Percentiles rank a stretch among this genome's conserved stretches.
Conservation (phyloP, 139 green algal genomes). For the Volvox africanus region DNA sequence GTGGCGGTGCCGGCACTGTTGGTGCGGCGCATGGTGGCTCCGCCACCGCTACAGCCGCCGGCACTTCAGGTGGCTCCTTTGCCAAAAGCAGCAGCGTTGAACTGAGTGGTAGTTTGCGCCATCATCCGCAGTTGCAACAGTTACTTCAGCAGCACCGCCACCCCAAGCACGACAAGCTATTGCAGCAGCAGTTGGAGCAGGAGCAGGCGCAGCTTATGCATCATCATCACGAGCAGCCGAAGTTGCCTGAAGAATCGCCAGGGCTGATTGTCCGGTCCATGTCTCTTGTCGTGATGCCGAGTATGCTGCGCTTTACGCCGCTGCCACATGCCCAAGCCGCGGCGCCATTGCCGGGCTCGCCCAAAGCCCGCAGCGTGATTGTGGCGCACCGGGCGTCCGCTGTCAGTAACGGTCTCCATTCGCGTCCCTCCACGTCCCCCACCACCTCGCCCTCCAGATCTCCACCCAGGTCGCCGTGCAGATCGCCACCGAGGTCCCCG, state of each 20-base stretch:
- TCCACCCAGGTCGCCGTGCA: not conserved
- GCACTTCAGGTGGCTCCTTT: not conserved
- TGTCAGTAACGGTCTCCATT: not conserved
- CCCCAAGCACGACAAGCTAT: not conserved
- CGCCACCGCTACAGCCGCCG: not conserved
- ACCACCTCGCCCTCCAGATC: not conserved
- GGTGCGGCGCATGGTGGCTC: not conserved
- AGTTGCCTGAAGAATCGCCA: not conserved
- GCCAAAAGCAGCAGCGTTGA: not conserved
- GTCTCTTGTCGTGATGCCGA: not conserved
- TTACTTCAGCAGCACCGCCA: not conserved
- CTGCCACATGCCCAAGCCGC: not conserved
- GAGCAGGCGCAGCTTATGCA: not conserved
- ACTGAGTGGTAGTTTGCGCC: not conserved
- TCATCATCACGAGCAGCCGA: not conserved
- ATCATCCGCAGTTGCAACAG: not conserved
- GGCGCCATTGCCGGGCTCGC: not conserved
- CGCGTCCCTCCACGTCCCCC: not conserved
- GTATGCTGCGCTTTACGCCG: slow-evolving; percentile 8
- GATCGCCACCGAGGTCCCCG: slow-evolving; percentile 5
- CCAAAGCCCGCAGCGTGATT: not conserved
- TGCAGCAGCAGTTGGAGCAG: not conserved
- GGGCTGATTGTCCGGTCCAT: not conserved
- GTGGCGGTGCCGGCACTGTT: not conserved
- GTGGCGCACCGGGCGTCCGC: not conserved